Percentiles rank a stretch among this genome's conserved stretches.
Conservation (phyloP, 2,329 filamentous ascomycete genomes). For the Pseudopyrenochaeta lycopersici region DNA sequence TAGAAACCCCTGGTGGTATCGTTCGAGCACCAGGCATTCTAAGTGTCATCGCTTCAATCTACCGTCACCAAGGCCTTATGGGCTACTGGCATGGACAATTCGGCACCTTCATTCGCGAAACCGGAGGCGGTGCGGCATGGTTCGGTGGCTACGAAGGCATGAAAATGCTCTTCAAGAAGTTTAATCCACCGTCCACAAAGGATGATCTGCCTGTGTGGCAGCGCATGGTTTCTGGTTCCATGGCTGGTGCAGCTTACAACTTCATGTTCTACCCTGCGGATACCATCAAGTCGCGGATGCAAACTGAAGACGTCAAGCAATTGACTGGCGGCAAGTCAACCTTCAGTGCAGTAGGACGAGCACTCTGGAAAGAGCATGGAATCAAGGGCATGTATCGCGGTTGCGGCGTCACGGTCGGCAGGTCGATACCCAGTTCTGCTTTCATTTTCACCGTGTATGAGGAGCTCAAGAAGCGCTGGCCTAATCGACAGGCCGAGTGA, state of each 20-base stretch:
- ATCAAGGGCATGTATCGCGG: constrained; percentile 88
- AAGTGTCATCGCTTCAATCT: constrained; percentile 79
- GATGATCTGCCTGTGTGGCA: constrained; percentile 80
- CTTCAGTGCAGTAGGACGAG: constrained; percentile 75
- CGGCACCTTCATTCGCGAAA: constrained; percentile 92
- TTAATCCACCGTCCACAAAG: constrained; percentile 51
- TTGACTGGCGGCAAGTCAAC: constrained; percentile 64
- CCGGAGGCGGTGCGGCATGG: constrained; percentile 92
- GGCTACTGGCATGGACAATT: constrained; percentile 97
- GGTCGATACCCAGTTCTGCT: constrained; percentile 93
- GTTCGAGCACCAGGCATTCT: constrained; percentile 68
- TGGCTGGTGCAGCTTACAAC: constrained; percentile 93
- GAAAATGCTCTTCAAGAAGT: constrained; percentile 72
- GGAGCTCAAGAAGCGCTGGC: constrained; percentile 69
- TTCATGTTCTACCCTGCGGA: constrained; percentile 97
- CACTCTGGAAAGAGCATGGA: constrained; percentile 84
- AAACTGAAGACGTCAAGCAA: constrained; percentile 77
- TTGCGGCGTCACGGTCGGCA: constrained; percentile 89
- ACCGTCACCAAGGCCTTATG: constrained; percentile 78
- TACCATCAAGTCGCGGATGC: constrained; percentile 96
- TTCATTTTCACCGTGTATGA: constrained; percentile 98
- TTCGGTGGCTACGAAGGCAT: constrained; percentile 70
- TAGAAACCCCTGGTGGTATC: constrained; percentile 49
- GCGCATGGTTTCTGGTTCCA: constrained; percentile 85
- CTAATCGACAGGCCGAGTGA: constrained; percentile 24